A percentile compares a stretch with the other conserved stretches of the same genome.
phyloP scores from a whole-genome alignment of 257 asterid genomes.

The Ballota nigra region DNA sequence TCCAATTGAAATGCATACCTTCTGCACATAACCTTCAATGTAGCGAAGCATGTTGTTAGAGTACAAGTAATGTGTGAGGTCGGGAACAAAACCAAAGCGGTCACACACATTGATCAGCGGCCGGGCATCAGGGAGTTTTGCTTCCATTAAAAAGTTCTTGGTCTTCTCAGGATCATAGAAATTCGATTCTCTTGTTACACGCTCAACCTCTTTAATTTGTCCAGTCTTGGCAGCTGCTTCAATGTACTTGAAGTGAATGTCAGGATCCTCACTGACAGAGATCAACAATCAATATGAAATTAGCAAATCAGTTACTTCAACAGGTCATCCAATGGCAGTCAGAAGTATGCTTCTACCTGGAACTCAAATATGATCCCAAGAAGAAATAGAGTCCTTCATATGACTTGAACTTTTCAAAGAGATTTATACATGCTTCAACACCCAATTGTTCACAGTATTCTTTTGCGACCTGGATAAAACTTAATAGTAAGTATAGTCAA shows the following conservation, averaged over 20 bases:
- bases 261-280: slow-evolving; percentile 92
- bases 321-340: slow-evolving; percentile 4
- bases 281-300: slow-evolving; percentile 21
- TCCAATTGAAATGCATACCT: slow-evolving; percentile 46
- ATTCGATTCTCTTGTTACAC: slow-evolving; percentile 96
- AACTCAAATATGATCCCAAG: slow-evolving; percentile 96
- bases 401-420: slow-evolving; percentile 97
- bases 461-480: slow-evolving; percentile 75
- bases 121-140: slow-evolving; percentile 98
- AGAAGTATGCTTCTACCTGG: slow-evolving; percentile 56
- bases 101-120: slow-evolving; percentile 97
- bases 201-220: slow-evolving; percentile 99
- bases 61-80: slow-evolving; percentile 93
- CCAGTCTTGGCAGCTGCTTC: slow-evolving; percentile 99
- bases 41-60: slow-evolving; percentile 95
- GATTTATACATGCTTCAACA: slow-evolving; percentile 85
- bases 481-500: slow-evolving; percentile 18
- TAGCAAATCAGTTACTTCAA: background rate
- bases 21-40: slow-evolving; percentile 98
- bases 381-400: slow-evolving; percentile 97
- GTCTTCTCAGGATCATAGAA: slow-evolving; percentile 97
- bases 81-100: slow-evolving; percentile 99
- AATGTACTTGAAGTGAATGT: slow-evolving; percentile 96
- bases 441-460: slow-evolving; percentile 98
- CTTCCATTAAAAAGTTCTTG: slow-evolving; percentile 95